phyloP scores from a whole-genome alignment of 2,329 filamentous ascomycete species.

The Gaeumannomyces tritici region DNA sequence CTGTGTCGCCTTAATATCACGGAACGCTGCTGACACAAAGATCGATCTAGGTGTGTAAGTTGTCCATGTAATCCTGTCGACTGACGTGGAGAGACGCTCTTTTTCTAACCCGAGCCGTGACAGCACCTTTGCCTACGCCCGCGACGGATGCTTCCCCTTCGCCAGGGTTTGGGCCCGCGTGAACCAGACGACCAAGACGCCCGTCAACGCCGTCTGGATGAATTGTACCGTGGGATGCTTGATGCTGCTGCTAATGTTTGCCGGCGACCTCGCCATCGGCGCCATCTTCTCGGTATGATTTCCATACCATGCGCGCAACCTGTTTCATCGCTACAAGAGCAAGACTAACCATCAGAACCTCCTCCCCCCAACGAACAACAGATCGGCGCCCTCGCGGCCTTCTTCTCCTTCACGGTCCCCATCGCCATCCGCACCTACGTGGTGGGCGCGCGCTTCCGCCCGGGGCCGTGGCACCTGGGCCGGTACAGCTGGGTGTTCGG shows the following conservation, averaged over 20 bases:
- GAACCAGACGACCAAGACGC: conserved; percentile 36
- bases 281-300: conserved; percentile 48
- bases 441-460: conserved; percentile 53
- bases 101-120: too few species aligned
- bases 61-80: conserved; percentile 51
- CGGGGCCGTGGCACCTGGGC: conserved; percentile 61
- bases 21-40: conserved; percentile 29
- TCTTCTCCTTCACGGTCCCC: conserved; percentile 46
- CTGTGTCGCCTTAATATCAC: conserved; percentile 14
- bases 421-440: conserved; percentile 50
- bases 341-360: background rate
- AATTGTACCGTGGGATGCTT: conserved; percentile 43
- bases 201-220: conserved; percentile 45
- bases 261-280: conserved; percentile 50
- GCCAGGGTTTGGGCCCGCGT: conserved; percentile 46
- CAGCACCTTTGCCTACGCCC: conserved; percentile 51
- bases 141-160: conserved; percentile 47
- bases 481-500: conserved; percentile 48
- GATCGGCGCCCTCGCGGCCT: conserved; percentile 49
- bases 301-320: background rate
- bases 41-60: conserved; percentile 45
- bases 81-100: conserved; percentile 32
- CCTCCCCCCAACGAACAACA: too few species aligned
- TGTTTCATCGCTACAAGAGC: too few species aligned
- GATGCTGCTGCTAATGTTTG: conserved; percentile 44